These are phyloP conservation scores for Talaromyces ruber DNA, from an alignment of 495 filamentous ascomycete genomes.

Conservation along the genomic window DNA sequence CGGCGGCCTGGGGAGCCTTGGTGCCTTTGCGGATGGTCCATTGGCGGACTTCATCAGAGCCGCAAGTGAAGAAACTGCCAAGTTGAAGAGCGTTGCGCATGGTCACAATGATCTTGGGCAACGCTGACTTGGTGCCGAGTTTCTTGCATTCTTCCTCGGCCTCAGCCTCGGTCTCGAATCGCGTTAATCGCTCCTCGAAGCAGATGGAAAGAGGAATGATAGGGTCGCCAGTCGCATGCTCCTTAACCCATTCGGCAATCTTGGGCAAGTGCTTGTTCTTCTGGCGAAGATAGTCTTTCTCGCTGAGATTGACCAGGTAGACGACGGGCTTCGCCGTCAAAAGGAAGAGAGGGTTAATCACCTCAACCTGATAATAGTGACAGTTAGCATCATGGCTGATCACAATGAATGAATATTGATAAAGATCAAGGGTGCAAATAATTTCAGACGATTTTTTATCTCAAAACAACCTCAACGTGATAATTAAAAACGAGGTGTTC, in stretches of 20 bases:
- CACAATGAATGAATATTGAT: not conserved
- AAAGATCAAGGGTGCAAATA: slow-evolving; percentile 5
- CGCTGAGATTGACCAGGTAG: slow-evolving; percentile 92
- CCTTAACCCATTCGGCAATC: slow-evolving; percentile 89
- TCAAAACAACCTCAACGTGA: slow-evolving; percentile 73
- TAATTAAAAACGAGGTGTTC: slow-evolving; percentile 63
- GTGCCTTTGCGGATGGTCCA: slow-evolving; percentile 97
- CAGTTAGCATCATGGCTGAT: not conserved
- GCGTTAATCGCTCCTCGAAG: slow-evolving; percentile 86
- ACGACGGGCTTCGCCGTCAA: slow-evolving; percentile 96
- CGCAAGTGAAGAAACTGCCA: slow-evolving; percentile 94
- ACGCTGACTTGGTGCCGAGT: slow-evolving; percentile 73
- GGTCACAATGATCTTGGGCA: slow-evolving; percentile 88
- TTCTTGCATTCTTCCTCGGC: slow-evolving; percentile 84
- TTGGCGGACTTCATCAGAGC: slow-evolving; percentile 93
- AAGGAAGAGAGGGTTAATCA: slow-evolving; percentile 94
- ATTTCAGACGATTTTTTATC: slow-evolving; percentile 59
- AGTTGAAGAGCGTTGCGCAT: slow-evolving; percentile 92
- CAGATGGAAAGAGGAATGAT: slow-evolving; percentile 87
- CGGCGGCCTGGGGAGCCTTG: slow-evolving; percentile 94
- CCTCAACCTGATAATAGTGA: slow-evolving; percentile 62
- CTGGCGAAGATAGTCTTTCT: slow-evolving; percentile 95
- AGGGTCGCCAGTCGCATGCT: slow-evolving; percentile 75
- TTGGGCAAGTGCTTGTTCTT: slow-evolving; percentile 98
- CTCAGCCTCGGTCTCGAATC: slow-evolving; percentile 66